Conservation (phyloP, 176 grass and related monocot species). For the Puccinellia tenuiflora region DNA sequence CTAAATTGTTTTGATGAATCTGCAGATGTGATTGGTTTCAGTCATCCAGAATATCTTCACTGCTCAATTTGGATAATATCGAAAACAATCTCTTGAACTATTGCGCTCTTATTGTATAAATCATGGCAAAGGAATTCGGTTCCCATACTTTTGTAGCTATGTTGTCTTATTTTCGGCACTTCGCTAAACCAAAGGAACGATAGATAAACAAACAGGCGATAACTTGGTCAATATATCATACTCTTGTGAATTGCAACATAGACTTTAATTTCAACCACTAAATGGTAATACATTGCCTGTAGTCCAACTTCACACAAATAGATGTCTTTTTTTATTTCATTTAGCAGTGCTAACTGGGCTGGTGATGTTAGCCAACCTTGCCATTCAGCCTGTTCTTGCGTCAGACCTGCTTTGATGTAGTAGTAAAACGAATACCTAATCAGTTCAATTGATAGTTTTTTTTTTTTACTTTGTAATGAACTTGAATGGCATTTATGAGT, state of each 20-base stretch:
- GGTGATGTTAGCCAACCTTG: slow-evolving; percentile 16
- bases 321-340: too few relatives aligned
- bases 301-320: slow-evolving; percentile 7
- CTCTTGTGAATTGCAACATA: neutral
- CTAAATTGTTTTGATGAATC: neutral
- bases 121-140: neutral
- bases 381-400: neutral
- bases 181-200: neutral
- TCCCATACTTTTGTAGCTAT: neutral
- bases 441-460: neutral
- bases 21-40: neutral
- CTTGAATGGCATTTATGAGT: neutral
- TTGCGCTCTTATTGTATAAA: neutral
- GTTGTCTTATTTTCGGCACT: neutral
- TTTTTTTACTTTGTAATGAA: neutral
- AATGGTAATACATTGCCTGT: neutral
- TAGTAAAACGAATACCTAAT: neutral
- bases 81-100: neutral
- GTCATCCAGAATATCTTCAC: neutral
- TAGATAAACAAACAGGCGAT: neutral
- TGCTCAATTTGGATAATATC: neutral
- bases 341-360: neutral
- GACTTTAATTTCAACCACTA: neutral
- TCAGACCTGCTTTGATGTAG: neutral
- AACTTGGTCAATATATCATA: neutral